These are phyloP conservation scores for Polymyxa betae DNA, from an alignment of 208 protist species.

Conservation along the genomic window DNA sequence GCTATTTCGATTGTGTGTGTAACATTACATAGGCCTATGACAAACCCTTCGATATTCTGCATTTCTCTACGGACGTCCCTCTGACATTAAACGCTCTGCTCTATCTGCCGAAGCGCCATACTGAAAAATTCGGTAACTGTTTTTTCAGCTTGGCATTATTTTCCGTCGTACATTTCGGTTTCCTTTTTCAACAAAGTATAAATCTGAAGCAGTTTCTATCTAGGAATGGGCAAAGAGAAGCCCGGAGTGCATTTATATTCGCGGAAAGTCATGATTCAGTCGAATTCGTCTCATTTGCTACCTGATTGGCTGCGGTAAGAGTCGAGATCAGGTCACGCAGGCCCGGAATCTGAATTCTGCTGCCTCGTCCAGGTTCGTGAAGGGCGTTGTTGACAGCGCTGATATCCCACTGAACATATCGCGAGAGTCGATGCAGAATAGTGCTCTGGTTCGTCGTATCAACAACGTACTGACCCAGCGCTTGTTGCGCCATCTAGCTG, in stretches of 20 bases:
- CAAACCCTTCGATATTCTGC: slow-evolving; percentile 86
- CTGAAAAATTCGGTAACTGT: slow-evolving; percentile 90
- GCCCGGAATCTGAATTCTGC: neutral
- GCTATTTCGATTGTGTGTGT: neutral
- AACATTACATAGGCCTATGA: slow-evolving; percentile 75
- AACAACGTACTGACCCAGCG: slow-evolving; percentile 56
- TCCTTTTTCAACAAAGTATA: neutral
- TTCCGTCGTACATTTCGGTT: too few species aligned
- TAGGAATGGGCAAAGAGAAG: slow-evolving; percentile 50
- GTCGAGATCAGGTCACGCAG: neutral
- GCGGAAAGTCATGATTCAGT: slow-evolving; percentile 86
- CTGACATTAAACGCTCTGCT: slow-evolving; percentile 88
- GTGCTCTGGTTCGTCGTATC: slow-evolving; percentile 57
- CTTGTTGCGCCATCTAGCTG: slow-evolving; percentile 71
- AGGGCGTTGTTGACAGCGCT: slow-evolving; percentile 75
- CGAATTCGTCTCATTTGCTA: slow-evolving; percentile 87
- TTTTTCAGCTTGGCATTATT: neutral
- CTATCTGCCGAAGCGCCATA: slow-evolving; percentile 89
- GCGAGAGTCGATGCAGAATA: slow-evolving; percentile 89
- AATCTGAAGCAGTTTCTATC: neutral
- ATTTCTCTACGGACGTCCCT: slow-evolving; percentile 93
- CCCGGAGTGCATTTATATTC: slow-evolving; percentile 25
- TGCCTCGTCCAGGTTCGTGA: slow-evolving; percentile 84
- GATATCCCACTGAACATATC: slow-evolving; percentile 96
- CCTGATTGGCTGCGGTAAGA: slow-evolving; percentile 92